phyloP scores from a whole-genome alignment of 169 alveolate genomes.

The Neospora caninum region DNA sequence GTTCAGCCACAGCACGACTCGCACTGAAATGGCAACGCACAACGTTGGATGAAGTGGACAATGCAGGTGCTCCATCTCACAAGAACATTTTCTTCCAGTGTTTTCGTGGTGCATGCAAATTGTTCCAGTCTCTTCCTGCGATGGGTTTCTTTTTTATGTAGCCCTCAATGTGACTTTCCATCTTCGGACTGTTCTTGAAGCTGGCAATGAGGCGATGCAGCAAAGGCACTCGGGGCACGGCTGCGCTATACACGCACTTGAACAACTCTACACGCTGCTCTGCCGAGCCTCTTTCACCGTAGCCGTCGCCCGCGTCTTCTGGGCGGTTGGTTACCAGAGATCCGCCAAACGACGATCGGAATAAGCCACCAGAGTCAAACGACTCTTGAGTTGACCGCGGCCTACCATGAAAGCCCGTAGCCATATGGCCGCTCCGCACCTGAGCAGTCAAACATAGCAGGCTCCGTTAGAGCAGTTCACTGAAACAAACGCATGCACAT shows the following conservation, averaged over 20 bases:
- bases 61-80: background rate
- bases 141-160: slow-evolving; percentile 63
- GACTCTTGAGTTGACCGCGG: slow-evolving; percentile 24
- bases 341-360: slow-evolving; percentile 24
- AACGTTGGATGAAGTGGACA: too few relatives aligned
- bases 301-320: background rate
- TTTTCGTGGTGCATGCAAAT: slow-evolving; percentile 51
- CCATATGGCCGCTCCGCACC: slow-evolving; percentile 22
- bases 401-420: background rate
- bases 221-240: slow-evolving; percentile 5
- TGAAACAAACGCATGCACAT: too few relatives aligned
- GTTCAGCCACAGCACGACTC: too few relatives aligned
- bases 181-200: slow-evolving; percentile 9
- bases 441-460: background rate
- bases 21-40: too few relatives aligned
- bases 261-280: background rate
- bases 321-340: background rate
- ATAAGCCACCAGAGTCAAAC: background rate
- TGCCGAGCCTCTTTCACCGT: background rate
- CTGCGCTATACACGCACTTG: background rate
- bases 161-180: slow-evolving; percentile 67
- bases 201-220: background rate
- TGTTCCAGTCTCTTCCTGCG: slow-evolving; percentile 70
- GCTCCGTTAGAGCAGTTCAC: background rate
- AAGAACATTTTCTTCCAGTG: slow-evolving; percentile 64